Evolutionary conservation across 352 stramenopile genomes (phyloP).

Genomic region (Globisporangium ultimum): DNA sequence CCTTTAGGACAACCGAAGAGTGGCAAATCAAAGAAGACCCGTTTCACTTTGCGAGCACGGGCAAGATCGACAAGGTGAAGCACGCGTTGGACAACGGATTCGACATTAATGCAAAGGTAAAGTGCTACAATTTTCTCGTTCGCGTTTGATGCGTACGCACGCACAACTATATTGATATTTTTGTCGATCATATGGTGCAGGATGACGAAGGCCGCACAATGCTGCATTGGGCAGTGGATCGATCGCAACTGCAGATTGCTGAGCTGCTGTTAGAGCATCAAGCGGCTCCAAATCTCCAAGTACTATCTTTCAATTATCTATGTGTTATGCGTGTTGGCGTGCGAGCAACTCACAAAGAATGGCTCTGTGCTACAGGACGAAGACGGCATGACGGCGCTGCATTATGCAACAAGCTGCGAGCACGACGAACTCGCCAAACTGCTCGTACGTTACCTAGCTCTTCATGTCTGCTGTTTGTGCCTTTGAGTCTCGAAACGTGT

Average conservation of each 20-base stretch:
- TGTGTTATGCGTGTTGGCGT: not conserved
- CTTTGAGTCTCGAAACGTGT: no score
- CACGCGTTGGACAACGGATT: conserved; percentile 33
- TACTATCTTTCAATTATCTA: conserved; percentile 12
- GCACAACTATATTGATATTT: not conserved
- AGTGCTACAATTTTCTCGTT: not conserved
- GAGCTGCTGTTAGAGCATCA: conserved; percentile 48
- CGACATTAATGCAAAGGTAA: conserved; percentile 45
- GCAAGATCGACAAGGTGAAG: conserved; percentile 50
- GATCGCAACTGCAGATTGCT: conserved; percentile 47
- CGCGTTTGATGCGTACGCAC: not conserved
- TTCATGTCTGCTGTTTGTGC: not conserved
- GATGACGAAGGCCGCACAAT: conserved; percentile 77
- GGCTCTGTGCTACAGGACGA: conserved; percentile 34
- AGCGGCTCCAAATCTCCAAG: conserved; percentile 59
- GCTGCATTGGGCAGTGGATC: conserved; percentile 79
- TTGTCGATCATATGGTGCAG: conserved; percentile 14
- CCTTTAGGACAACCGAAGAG: conserved; percentile 62
- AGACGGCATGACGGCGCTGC: conserved; percentile 77
- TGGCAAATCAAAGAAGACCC: conserved; percentile 70
- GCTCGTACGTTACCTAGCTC: conserved; percentile 34
- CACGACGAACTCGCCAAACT: conserved; percentile 61
- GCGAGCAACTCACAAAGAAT: no score
- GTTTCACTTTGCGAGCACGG: conserved; percentile 74
- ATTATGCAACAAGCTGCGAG: conserved; percentile 76